These are phyloP conservation scores for Tephrocybe sp. DNA, from an alignment of 768 basidiomycete species.

Conservation along the genomic window DNA sequence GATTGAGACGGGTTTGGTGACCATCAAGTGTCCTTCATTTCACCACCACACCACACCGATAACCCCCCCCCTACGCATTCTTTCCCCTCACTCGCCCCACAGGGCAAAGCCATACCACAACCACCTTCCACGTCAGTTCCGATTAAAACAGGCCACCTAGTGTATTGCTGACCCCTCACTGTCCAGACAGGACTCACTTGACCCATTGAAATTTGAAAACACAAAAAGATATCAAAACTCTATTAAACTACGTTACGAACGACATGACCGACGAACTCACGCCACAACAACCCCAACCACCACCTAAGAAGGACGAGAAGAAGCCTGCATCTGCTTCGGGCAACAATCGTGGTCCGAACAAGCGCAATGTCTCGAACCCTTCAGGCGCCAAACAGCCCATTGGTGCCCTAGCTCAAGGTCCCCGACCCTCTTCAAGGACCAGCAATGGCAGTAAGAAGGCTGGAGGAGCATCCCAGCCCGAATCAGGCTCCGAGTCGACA, in stretches of 20 bases:
- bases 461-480: conserved; percentile 40
- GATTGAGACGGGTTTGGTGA: conserved; percentile 25
- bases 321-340: conserved; percentile 50
- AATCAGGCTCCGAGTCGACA: conserved; percentile 75
- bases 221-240: conserved; percentile 52
- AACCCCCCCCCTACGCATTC: conserved; percentile 46
- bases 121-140: conserved; percentile 15
- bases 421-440: conserved; percentile 63
- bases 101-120: conserved; percentile 66
- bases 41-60: conserved; percentile 45
- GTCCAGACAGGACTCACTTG: conserved; percentile 29
- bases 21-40: conserved; percentile 51
- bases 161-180: background rate
- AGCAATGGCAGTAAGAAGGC: conserved; percentile 61
- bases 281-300: conserved; percentile 53
- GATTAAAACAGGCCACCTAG: background rate
- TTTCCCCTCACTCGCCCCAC: conserved; percentile 82
- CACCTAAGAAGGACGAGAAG: conserved; percentile 74
- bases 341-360: conserved; percentile 51
- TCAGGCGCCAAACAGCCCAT: conserved; percentile 44
- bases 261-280: conserved; percentile 84
- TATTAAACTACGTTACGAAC: conserved; percentile 64
- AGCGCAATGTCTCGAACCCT: conserved; percentile 56
- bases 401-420: conserved; percentile 39
- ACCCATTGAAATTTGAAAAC: conserved; percentile 32